Evolutionary conservation across 495 filamentous ascomycete genomes (phyloP).

Genomic region (Penicillium turbatum): DNA sequence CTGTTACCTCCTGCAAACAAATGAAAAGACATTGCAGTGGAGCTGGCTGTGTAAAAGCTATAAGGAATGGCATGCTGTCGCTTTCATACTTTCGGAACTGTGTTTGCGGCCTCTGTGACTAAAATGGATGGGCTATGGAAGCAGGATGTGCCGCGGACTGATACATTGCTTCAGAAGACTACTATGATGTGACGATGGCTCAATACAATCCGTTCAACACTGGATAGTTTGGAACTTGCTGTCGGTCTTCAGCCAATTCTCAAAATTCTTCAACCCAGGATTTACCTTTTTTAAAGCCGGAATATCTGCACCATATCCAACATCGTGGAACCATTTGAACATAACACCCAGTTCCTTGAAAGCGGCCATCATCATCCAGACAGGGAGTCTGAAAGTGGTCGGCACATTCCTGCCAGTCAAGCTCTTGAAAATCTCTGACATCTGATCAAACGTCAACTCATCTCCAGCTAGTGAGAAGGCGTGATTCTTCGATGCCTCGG

Average conservation of each 20-base stretch:
- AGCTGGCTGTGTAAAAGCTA: conserved; percentile 78
- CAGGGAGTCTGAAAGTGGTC: conserved; percentile 42
- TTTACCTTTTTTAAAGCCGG: conserved; percentile 44
- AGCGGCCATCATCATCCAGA: conserved; percentile 36
- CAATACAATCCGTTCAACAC: neutral
- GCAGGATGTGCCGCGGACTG: conserved; percentile 37
- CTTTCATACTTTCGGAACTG: conserved; percentile 65
- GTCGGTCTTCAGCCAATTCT: conserved; percentile 55
- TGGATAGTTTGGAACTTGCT: conserved; percentile 37
- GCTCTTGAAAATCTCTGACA: conserved; percentile 46
- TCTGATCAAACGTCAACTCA: conserved; percentile 50
- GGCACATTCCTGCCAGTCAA: conserved; percentile 48
- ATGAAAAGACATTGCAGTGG: conserved; percentile 59
- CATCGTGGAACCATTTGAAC: conserved; percentile 60
- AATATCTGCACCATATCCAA: conserved; percentile 60
- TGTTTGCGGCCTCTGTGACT: conserved; percentile 57
- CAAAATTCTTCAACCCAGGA: conserved; percentile 54
- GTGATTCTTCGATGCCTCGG: conserved; percentile 41
- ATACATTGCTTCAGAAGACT: conserved; percentile 62
- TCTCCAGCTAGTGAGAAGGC: conserved; percentile 56
- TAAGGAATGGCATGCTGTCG: conserved; percentile 70
- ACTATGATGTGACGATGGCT: conserved; percentile 43
- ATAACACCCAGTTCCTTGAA: conserved; percentile 55
- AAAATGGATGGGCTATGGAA: conserved; percentile 50
- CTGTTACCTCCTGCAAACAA: conserved; percentile 54